These are phyloP conservation scores for Rosa lucieae DNA, from an alignment of 306 rosid genomes.

Conservation along the genomic window DNA sequence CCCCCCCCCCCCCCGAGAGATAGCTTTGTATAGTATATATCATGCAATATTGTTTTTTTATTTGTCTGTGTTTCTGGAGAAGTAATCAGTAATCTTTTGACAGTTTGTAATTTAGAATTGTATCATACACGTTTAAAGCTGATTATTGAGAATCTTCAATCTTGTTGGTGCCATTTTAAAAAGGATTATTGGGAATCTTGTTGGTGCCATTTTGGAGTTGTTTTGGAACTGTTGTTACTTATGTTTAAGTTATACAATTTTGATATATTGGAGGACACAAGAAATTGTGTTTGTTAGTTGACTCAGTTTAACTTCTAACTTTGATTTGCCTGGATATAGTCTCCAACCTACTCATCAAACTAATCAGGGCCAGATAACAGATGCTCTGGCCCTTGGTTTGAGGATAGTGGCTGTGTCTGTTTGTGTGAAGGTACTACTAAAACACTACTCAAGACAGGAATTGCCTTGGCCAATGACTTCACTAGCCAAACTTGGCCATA, in stretches of 20 bases:
- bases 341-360: background rate
- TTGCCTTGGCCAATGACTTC: too few relatives aligned
- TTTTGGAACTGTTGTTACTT: background rate
- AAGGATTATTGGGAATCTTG: too few relatives aligned
- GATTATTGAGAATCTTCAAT: background rate
- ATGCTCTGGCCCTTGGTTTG: background rate
- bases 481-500: too few relatives aligned
- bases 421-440: background rate
- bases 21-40: constrained; percentile 7
- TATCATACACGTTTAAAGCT: constrained; percentile 1
- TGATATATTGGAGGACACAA: background rate
- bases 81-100: background rate
- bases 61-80: background rate
- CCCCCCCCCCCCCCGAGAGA: too few relatives aligned
- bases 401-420: background rate
- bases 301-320: background rate
- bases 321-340: background rate
- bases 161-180: too few relatives aligned
- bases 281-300: background rate
- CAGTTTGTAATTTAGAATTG: constrained; percentile 4
- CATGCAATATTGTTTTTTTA: background rate
- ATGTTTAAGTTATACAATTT: background rate
- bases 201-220: background rate
- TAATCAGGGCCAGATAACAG: background rate
- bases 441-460: background rate